Percentiles rank a stretch among this genome's conserved stretches.
These are phyloP conservation scores for Metschnikowia noctiluminum DNA, from an alignment of 805 yeast species.

Conservation along the genomic window DNA sequence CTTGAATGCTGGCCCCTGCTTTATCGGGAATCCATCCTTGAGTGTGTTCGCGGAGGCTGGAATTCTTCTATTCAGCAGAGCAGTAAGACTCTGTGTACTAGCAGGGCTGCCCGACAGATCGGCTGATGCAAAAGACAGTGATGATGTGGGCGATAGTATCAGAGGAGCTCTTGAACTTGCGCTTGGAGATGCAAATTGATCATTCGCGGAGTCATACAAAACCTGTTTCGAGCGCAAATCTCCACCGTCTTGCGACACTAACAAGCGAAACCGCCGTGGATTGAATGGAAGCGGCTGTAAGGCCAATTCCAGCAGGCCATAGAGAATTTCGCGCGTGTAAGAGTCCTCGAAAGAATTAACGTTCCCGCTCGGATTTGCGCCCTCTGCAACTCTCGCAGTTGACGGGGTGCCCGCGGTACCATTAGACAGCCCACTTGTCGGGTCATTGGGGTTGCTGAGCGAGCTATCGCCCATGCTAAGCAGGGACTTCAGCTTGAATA, in stretches of 20 bases:
- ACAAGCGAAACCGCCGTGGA: conserved; percentile 36
- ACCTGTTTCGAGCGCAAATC: conserved; percentile 44
- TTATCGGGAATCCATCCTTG: background rate
- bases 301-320: conserved; percentile 33
- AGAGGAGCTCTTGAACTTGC: background rate
- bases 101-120: background rate
- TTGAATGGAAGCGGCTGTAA: conserved; percentile 20
- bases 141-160: background rate
- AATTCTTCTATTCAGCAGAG: too few relatives aligned
- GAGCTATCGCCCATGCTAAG: conserved; percentile 10
- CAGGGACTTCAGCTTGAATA: conserved; percentile 30
- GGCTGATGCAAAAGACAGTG: background rate
- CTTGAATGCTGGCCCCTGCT: conserved; percentile 16
- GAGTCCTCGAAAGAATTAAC: conserved; percentile 40
- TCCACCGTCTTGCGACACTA: conserved; percentile 52
- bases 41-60: conserved; percentile 1
- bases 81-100: too few relatives aligned
- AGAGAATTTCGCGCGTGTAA: conserved; percentile 44
- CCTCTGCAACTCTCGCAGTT: background rate
- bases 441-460: background rate
- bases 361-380: background rate
- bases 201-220: conserved; percentile 43
- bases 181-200: conserved; percentile 7
- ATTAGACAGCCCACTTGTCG: conserved; percentile 3
- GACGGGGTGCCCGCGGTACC: conserved; percentile 1